phyloP scores from a whole-genome alignment of 163 green algal genomes.

The Smithsoniella earleae region DNA sequence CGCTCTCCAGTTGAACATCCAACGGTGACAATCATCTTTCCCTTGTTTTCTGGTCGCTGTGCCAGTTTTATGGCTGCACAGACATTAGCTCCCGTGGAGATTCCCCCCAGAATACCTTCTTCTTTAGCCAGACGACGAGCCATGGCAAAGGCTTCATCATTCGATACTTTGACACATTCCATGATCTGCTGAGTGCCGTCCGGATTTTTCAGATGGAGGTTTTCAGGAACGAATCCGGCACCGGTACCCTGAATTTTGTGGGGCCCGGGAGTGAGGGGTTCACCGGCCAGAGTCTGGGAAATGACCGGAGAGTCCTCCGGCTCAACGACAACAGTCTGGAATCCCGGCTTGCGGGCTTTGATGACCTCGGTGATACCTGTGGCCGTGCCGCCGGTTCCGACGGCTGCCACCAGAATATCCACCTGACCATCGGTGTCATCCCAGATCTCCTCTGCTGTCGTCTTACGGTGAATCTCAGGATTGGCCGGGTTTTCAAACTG shows the following conservation, averaged over 20 bases:
- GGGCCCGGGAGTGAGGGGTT: too few relatives aligned
- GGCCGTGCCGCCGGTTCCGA: conserved; percentile 90
- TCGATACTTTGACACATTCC: too few relatives aligned
- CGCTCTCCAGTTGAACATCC: conserved; percentile 56
- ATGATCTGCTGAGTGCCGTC: too few relatives aligned
- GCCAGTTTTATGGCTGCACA: too few relatives aligned
- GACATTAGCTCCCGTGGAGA: too few relatives aligned
- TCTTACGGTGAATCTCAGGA: conserved; percentile 59
- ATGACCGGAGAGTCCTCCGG: conserved; percentile 74
- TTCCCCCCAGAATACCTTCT: too few relatives aligned
- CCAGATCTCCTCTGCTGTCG: conserved; percentile 97
- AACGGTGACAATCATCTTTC: conserved; percentile 59
- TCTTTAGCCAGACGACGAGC: too few relatives aligned
- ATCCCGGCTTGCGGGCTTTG: conserved; percentile 52
- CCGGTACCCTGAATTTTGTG: conserved; percentile 76
- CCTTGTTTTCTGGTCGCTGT: conserved; percentile 51
- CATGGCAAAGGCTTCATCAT: too few relatives aligned
- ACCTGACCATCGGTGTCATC: conserved; percentile 75
- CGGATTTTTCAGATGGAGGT: conserved; percentile 62
- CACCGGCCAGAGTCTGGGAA: too few relatives aligned
- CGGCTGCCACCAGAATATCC: conserved; percentile 76
- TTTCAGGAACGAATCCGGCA: conserved; percentile 78
- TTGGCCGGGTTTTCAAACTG: conserved; percentile 96
- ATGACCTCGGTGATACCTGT: conserved; percentile 76
- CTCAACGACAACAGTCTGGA: conserved; percentile 79